Conservation (phyloP, 805 yeast genomes). For the Candida ovalis region DNA sequence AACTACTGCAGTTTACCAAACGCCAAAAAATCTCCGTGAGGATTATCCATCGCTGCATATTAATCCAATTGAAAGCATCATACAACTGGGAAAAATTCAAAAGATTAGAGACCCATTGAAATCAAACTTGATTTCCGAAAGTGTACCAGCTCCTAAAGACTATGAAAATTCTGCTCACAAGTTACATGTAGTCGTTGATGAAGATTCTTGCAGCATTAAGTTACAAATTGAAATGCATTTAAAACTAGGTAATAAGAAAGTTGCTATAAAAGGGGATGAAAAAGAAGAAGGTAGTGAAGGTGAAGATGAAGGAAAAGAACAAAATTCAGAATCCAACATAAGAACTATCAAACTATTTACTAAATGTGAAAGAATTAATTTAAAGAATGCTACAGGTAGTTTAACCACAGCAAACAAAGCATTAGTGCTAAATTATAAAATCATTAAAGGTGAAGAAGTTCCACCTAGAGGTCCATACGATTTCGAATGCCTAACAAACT, state of each 20-base stretch:
- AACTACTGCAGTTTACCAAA: not conserved
- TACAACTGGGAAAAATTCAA: conserved; percentile 20
- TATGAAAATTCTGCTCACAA: not conserved
- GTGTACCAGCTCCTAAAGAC: not conserved
- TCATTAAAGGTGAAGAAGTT: conserved; percentile 22
- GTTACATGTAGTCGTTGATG: conserved; percentile 22
- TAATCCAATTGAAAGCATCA: conserved; percentile 3
- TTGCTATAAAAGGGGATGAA: not conserved
- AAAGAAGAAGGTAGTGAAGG: not conserved
- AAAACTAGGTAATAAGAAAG: not conserved
- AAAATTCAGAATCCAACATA: not conserved
- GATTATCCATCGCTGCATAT: too few species aligned
- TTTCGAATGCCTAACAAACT: conserved; percentile 21
- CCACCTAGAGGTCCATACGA: conserved; percentile 28
- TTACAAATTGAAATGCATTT: conserved; percentile 21
- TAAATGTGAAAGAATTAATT: not conserved
- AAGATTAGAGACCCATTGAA: conserved; percentile 21
- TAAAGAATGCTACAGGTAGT: conserved; percentile 5
- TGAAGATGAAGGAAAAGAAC: not conserved
- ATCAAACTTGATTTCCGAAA: not conserved
- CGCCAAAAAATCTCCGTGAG: not conserved
- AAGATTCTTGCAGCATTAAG: conserved; percentile 22
- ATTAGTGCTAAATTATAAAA: conserved; percentile 12
- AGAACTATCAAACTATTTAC: conserved; percentile 5
- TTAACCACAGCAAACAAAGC: conserved; percentile 5